Percentiles rank a stretch among this genome's conserved stretches.
These are phyloP conservation scores for Podaxis carcinomalis DNA, from an alignment of 768 basidiomycete genomes.

Conservation along the genomic window DNA sequence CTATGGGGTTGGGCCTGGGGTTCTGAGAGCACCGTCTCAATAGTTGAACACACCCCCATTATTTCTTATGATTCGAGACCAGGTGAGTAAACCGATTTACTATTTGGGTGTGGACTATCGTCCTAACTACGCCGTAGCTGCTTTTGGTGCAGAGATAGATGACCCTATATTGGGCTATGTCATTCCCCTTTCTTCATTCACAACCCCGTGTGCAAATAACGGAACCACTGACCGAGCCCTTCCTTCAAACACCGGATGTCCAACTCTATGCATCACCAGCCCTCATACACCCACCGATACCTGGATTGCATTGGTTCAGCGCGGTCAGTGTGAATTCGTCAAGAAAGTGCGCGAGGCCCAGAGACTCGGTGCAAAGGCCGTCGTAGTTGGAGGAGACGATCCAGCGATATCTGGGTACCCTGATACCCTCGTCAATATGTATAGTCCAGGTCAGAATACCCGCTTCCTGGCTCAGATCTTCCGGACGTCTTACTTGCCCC, in stretches of 20 bases:
- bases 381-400: slow-evolving; percentile 88
- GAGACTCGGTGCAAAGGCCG: slow-evolving; percentile 74
- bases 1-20: slow-evolving; percentile 68
- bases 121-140: slow-evolving; percentile 33
- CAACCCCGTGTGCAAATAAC: slow-evolving; percentile 42
- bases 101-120: not conserved
- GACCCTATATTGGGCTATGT: slow-evolving; percentile 70
- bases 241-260: slow-evolving; percentile 58
- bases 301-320: slow-evolving; percentile 90
- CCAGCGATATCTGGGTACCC: slow-evolving; percentile 62
- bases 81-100: slow-evolving; percentile 27
- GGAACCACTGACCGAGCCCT: slow-evolving; percentile 13
- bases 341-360: slow-evolving; percentile 79
- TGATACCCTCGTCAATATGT: slow-evolving; percentile 86
- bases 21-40: slow-evolving; percentile 63
- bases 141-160: slow-evolving; percentile 70
- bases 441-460: slow-evolving; percentile 67
- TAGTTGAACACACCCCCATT: slow-evolving; percentile 71
- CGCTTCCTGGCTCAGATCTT: not conserved
- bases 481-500: slow-evolving; percentile 9
- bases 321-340: slow-evolving; percentile 88
- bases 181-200: slow-evolving; percentile 66
- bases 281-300: slow-evolving; percentile 59
- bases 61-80: slow-evolving; percentile 68
- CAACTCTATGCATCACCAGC: slow-evolving; percentile 57